Evolutionary conservation across 306 rosid genomes (phyloP).

Genomic region (Quercus gilva): DNA sequence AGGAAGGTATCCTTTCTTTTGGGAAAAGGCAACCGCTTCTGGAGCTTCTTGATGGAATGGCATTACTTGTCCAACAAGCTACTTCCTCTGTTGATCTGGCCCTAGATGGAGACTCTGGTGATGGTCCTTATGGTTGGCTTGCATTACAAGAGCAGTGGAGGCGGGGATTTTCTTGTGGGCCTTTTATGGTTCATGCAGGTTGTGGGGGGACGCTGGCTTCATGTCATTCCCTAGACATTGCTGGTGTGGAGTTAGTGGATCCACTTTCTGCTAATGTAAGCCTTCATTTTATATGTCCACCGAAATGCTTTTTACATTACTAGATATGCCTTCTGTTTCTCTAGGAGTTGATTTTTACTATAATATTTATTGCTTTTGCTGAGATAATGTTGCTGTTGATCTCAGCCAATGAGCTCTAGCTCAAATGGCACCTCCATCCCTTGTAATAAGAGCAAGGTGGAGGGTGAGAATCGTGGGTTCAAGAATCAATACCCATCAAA

Average conservation of each 20-base stretch:
- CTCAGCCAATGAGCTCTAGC: conserved; percentile 1
- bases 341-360: conserved; percentile 13
- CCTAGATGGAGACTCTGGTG: conserved; percentile 88
- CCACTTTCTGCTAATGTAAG: conserved; percentile 96
- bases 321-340: conserved; percentile 7
- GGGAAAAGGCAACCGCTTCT: conserved; percentile 93
- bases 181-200: conserved; percentile 95
- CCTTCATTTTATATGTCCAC: conserved; percentile 10
- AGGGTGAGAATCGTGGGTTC: too few relatives aligned
- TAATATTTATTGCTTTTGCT: conserved; percentile 1
- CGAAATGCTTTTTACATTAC: conserved; percentile 13
- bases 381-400: conserved; percentile 9
- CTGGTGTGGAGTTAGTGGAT: conserved; percentile 96
- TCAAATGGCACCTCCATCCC: too few relatives aligned
- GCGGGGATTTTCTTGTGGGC: conserved; percentile 96
- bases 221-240: conserved; percentile 95
- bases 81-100: conserved; percentile 90
- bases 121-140: conserved; percentile 98
- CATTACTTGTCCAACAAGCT: conserved; percentile 93
- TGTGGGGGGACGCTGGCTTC: conserved; percentile 98
- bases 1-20: conserved; percentile 83
- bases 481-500: too few relatives aligned
- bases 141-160: conserved; percentile 98
- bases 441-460: too few relatives aligned
- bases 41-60: conserved; percentile 92